Conservation (phyloP, 805 yeast genomes). For the Sungouiozyma intestinalis region DNA sequence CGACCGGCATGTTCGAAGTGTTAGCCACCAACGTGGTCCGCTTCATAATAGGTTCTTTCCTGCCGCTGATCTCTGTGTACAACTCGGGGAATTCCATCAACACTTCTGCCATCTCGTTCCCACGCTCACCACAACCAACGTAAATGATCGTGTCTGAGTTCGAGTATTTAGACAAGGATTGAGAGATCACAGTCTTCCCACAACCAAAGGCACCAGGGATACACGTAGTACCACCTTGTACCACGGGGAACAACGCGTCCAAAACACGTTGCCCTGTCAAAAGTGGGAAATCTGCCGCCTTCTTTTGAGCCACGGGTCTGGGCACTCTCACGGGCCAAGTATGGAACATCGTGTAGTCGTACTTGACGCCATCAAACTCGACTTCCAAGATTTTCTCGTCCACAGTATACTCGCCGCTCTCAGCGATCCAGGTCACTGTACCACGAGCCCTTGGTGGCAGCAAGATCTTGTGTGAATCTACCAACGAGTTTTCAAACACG, state of each 20-base stretch:
- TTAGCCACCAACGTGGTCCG: conserved; percentile 98
- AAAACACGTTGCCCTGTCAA: conserved; percentile 98
- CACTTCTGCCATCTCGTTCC: conserved; percentile 99
- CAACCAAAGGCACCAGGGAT: conserved; percentile 99
- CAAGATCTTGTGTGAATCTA: conserved; percentile 86
- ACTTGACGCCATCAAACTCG: conserved; percentile 83
- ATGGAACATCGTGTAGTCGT: conserved; percentile 86
- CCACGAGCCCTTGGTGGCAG: conserved; percentile 99
- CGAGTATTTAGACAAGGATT: conserved; percentile 91
- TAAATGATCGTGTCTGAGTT: conserved; percentile 95
- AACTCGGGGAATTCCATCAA: conserved; percentile 99
- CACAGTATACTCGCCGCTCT: conserved; percentile 81
- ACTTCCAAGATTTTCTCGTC: conserved; percentile 87
- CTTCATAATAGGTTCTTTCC: conserved; percentile 98
- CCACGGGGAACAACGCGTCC: conserved; percentile 97
- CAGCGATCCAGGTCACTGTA: conserved; percentile 83
- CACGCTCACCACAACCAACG: conserved; percentile 56
- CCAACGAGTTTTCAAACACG: conserved; percentile 85
- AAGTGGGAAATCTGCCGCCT: conserved; percentile 88
- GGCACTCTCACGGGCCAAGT: conserved; percentile 99
- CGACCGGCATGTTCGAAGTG: conserved; percentile 99
- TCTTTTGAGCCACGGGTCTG: conserved; percentile 92
- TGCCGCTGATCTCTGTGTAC: conserved; percentile 80
- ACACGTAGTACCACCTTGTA: conserved; percentile 99
- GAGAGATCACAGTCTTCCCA: conserved; percentile 98